phyloP scores from a whole-genome alignment of 179 eudicot species.

The Camellia oleifera region DNA sequence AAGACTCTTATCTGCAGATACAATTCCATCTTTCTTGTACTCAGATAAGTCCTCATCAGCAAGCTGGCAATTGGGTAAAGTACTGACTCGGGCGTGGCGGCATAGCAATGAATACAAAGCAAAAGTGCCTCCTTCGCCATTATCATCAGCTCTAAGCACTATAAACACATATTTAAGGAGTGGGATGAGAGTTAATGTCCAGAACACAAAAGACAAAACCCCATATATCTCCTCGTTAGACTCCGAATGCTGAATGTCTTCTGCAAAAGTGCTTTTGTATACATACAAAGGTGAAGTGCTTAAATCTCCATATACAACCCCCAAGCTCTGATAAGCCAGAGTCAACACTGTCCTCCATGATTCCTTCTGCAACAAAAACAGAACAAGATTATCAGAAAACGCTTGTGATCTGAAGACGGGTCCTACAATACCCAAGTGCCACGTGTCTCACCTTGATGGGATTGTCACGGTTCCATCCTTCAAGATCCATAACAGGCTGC shows the following conservation, averaged over 20 bases:
- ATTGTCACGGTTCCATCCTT: conserved; percentile 29
- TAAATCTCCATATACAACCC: conserved; percentile 98
- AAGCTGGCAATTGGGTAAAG: conserved; percentile 84
- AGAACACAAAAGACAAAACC: conserved; percentile 81
- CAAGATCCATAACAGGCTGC: conserved; percentile 43
- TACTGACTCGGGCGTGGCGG: conserved; percentile 79
- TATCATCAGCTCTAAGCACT: conserved; percentile 94
- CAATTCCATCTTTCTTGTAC: conserved; percentile 60
- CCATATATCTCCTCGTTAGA: conserved; percentile 93
- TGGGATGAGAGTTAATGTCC: conserved; percentile 90
- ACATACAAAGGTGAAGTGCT: conserved; percentile 95
- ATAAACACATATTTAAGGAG: conserved; percentile 86
- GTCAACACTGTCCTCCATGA: conserved; percentile 87
- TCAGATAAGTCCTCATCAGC: conserved; percentile 87
- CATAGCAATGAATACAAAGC: conserved; percentile 85
- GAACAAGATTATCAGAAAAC: neutral
- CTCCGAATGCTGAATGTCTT: conserved; percentile 76
- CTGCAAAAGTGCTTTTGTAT: conserved; percentile 90
- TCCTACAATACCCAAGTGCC: neutral
- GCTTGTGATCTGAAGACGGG: neutral
- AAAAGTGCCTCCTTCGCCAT: conserved; percentile 99
- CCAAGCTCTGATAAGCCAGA: conserved; percentile 93
- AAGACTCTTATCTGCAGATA: conserved; percentile 23
- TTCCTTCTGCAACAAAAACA: conserved; percentile 55
- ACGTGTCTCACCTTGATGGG: conserved; percentile 41